A percentile compares a stretch with the other conserved stretches of the same genome.
phyloP scores from a whole-genome alignment of 1,139 yeast species.

The Suhomyces yuchorum region DNA sequence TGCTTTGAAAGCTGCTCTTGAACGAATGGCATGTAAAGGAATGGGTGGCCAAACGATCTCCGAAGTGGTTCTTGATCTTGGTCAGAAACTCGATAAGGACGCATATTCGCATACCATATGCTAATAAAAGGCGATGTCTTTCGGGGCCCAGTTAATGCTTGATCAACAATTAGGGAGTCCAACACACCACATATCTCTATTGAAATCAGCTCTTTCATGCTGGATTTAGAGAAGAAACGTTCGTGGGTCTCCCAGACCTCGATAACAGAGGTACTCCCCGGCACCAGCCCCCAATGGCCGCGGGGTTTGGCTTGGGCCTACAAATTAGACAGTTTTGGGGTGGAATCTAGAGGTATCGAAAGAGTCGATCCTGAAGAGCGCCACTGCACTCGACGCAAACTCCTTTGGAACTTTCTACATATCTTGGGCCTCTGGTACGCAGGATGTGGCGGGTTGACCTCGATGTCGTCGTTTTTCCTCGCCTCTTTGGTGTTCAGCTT shows the following conservation, averaged over 20 bases:
- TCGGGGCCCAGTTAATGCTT: neutral
- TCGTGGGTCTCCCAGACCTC: neutral
- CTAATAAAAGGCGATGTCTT: neutral
- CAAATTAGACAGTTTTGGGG: slow-evolving; percentile 28
- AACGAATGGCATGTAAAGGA: slow-evolving; percentile 12
- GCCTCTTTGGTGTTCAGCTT: slow-evolving; percentile 36
- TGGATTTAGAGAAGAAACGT: neutral
- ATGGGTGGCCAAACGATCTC: neutral
- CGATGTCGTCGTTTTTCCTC: slow-evolving; percentile 43
- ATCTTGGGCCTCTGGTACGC: slow-evolving; percentile 39
- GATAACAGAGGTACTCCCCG: neutral
- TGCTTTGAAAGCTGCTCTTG: slow-evolving; percentile 24
- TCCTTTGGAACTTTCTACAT: slow-evolving; percentile 19
- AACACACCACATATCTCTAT: neutral
- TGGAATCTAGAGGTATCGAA: slow-evolving; percentile 37
- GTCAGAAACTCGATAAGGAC: neutral
- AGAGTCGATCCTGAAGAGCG: slow-evolving; percentile 32
- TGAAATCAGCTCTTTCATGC: neutral
- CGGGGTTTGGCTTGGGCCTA: slow-evolving; percentile 19
- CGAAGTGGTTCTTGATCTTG: neutral
- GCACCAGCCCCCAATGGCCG: neutral
- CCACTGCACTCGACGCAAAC: slow-evolving; percentile 6
- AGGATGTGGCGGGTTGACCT: slow-evolving; percentile 44
- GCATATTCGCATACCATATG: neutral
- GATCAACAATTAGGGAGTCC: neutral